Base-by-base conservation (phyloP, 2,329 filamentous ascomycete genomes). In the Davidsoniella virescens region DNA sequence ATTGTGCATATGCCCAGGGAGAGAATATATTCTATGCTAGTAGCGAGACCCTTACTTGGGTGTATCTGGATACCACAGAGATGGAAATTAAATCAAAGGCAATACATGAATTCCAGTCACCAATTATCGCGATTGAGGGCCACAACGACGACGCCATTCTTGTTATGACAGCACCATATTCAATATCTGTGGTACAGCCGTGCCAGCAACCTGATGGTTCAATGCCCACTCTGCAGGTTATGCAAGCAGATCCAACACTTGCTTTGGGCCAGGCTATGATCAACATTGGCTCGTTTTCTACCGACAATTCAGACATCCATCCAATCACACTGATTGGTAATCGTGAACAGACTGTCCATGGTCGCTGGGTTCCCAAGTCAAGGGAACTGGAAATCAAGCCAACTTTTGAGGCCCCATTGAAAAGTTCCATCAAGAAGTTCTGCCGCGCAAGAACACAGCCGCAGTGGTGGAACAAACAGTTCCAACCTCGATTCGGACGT, bases 21-120 rank as follows among this genome's bases (percentile, higher is more conserved):
- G 67, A 75, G 51, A 67, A 75, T 53, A 61, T 83, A 44, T 70
- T 82, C 55, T 70, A 73, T 63, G 73, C 76, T 59, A 63, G 67
- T 54, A 67, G 80, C 54, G 63, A 60, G 12, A 67, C 59, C 1
- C 59, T 87, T 1, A 68, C 75, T 47, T 80, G 75, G 67, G 70
- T 77, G 38, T 63, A 69, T 16, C 66, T 81, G 2, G 70, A 79
- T 50, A 54, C 66, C 2, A 57, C 55, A 2, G 67, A 74, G 29
- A 77, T 71, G 58, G 75, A 66, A 52, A 64, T 82, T 41, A 70
- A 64, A 50, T 60, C 63, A 4, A 61, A 67, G 51, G 72, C 69
- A 40, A 61, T 64, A 26, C 69, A 70, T 52, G 61, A 67, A 12
- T 62, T 82, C 4, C 68, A 69, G 29, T 80, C 77, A 1, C 66